Conservation (phyloP, 495 filamentous ascomycete genomes). For the Talaromyces ruber region DNA sequence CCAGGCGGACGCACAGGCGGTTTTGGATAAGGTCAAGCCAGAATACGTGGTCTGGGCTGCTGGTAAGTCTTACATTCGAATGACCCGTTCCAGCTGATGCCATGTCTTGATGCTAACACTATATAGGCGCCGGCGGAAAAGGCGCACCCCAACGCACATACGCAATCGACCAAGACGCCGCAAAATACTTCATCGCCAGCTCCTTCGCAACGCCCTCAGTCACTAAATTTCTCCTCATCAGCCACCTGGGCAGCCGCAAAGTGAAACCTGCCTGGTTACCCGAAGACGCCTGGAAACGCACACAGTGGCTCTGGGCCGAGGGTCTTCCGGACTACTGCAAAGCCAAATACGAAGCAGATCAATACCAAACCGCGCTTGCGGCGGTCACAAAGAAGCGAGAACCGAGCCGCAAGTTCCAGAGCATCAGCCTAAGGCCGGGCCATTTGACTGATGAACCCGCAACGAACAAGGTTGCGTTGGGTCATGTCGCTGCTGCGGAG, state of each 20-base stretch:
- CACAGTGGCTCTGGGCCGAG: slow-evolving; percentile 42
- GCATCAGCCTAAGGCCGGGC: slow-evolving; percentile 64
- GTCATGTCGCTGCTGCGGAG: slow-evolving; percentile 41
- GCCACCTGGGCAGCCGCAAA: slow-evolving; percentile 53
- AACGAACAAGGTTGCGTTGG: slow-evolving; percentile 54
- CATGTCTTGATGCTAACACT: background rate
- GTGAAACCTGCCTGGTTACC: slow-evolving; percentile 57
- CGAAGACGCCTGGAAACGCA: slow-evolving; percentile 45
- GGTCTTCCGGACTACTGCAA: slow-evolving; percentile 56
- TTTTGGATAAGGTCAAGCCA: slow-evolving; percentile 50
- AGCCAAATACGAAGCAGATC: slow-evolving; percentile 70
- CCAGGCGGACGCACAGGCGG: slow-evolving; percentile 48
- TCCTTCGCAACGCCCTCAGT: slow-evolving; percentile 48
- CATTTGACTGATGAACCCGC: slow-evolving; percentile 48
- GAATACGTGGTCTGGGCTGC: slow-evolving; percentile 78
- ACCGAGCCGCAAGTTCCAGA: slow-evolving; percentile 44
- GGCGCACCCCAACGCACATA: slow-evolving; percentile 53
- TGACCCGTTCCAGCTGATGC: too few species aligned
- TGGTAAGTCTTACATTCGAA: slow-evolving; percentile 30
- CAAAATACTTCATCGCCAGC: slow-evolving; percentile 61
- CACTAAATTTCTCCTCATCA: slow-evolving; percentile 68
- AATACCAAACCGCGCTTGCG: slow-evolving; percentile 53
- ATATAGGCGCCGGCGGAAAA: slow-evolving; percentile 63
- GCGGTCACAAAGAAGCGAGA: slow-evolving; percentile 34
- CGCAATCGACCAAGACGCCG: slow-evolving; percentile 60